Evolutionary conservation across 805 yeast genomes (phyloP), one percentile per base, ranked within the genome.

Genomic region (Ogataea pignaliae): DNA sequence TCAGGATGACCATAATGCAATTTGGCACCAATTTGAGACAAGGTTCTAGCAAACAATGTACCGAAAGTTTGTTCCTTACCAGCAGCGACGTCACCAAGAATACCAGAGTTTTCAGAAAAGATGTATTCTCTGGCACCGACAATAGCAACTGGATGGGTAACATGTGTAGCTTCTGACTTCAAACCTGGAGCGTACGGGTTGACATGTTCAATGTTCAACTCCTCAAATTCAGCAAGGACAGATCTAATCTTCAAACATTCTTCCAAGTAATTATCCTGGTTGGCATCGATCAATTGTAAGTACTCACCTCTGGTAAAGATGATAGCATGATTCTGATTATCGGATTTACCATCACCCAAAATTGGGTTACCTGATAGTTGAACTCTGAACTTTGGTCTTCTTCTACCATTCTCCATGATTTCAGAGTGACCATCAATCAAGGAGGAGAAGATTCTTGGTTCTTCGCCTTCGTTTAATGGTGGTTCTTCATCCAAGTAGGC

Each of bases 401-500:
- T 78, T 66, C 83, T 76, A 48, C 88, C 90, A 56, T 79, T 76
- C 54, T 78, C 85, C 64, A 81, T 63, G 40, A 83, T 73, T 57
- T 83, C 84, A 71, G 88, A 83, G 55, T 81, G 83, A 45, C 93
- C 93, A 69, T 85, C 93, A 57, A 85, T 83, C 60, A 85, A 71
- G 52, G 88, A 83, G 44, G 91, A 83, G 65, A 76, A 85, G 55
- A 81, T 83, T 62, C 81, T 73, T 63, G 83, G 79, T 59, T 81
- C 86, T 47, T 81, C 88, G 52, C 83, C 84, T 57, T 77, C 84
- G 47, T 72, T 75, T 54, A 79, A 68, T 51, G 88, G 85, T 48
- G 95, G 85, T 66, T 87, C 96, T 73, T 90, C 96, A 59, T 91
- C 97, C 58, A 91, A 76, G 73, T 88, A 91, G 44, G 97, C 96